These are phyloP conservation scores for Corylus americana DNA, from an alignment of 306 rosid genomes.

Conservation along the genomic window DNA sequence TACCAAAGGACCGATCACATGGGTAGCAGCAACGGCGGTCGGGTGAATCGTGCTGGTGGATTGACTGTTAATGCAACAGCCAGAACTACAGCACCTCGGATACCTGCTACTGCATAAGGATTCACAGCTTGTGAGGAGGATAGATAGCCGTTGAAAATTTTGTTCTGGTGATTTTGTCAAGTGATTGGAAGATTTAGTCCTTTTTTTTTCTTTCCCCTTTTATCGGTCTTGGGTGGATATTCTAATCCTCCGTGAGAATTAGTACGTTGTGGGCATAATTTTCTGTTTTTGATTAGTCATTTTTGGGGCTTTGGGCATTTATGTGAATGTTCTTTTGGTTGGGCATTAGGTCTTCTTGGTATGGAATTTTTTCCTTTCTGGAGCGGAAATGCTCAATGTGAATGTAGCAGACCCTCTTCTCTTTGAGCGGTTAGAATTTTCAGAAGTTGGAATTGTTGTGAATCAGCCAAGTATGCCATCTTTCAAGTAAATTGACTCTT, in stretches of 20 bases:
- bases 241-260: background rate
- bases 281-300: background rate
- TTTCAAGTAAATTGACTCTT: too few relatives aligned
- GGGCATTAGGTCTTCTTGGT: background rate
- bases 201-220: background rate
- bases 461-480: too few relatives aligned
- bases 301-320: background rate
- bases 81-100: constrained; percentile 43
- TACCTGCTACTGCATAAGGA: constrained; percentile 69
- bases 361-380: background rate
- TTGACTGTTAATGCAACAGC: constrained; percentile 39
- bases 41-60: constrained; percentile 54
- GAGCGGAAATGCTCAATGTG: too few relatives aligned
- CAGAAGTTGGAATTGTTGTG: too few relatives aligned
- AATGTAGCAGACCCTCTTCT: background rate
- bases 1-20: constrained; percentile 54
- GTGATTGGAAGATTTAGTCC: constrained; percentile 32
- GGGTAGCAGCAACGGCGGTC: constrained; percentile 45
- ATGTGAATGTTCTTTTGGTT: background rate
- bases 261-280: background rate
- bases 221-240: constrained; percentile 38
- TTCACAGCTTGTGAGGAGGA: constrained; percentile 1
- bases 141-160: constrained; percentile 19
- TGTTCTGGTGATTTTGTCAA: constrained; percentile 26
- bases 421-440: background rate